A percentile compares a stretch with the other conserved stretches of the same genome.
These are phyloP conservation scores for Agroathelia rolfsii DNA, from an alignment of 1,284 basidiomycete genomes.

Conservation along the genomic window DNA sequence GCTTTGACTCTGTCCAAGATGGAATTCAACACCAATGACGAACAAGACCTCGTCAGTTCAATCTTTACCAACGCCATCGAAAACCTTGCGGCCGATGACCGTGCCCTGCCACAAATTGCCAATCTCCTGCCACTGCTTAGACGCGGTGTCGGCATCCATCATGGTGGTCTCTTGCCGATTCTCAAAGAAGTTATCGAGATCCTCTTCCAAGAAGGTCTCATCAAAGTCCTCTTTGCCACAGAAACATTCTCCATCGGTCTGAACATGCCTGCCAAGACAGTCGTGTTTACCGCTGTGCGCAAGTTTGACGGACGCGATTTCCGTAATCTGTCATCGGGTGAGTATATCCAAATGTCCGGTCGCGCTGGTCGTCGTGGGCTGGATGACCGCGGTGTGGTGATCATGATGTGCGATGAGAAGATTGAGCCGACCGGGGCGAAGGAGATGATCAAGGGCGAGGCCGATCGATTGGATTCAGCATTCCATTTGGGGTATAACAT, in stretches of 20 bases:
- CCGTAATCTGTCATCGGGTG: conserved; percentile 81
- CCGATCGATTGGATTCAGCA: conserved; percentile 93
- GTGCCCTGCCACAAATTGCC: conserved; percentile 87
- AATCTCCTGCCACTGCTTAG: conserved; percentile 90
- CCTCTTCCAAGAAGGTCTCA: conserved; percentile 97
- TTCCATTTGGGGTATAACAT: conserved; percentile 99
- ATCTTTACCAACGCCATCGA: conserved; percentile 96
- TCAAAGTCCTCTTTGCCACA: conserved; percentile 97
- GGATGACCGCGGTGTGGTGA: conserved; percentile 98
- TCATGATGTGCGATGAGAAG: conserved; percentile 99
- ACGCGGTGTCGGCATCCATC: conserved; percentile 97
- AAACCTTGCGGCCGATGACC: conserved; percentile 82
- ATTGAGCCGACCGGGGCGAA: conserved; percentile 90
- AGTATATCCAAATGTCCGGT: conserved; percentile 99
- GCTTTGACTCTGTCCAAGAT: conserved; percentile 91
- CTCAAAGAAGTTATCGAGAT: conserved; percentile 99
- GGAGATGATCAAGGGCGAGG: conserved; percentile 97
- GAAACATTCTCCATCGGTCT: conserved; percentile 99
- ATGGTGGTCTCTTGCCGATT: conserved; percentile 94
- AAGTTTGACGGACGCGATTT: conserved; percentile 97
- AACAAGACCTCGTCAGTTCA: conserved; percentile 79
- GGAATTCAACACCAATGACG: conserved; percentile 92
- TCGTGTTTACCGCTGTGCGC: conserved; percentile 91
- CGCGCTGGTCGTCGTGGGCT: conserved; percentile 95
- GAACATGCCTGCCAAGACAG: conserved; percentile 99